Conservation (phyloP, 495 filamentous ascomycete genomes). For the Daldinia bambusicola region DNA sequence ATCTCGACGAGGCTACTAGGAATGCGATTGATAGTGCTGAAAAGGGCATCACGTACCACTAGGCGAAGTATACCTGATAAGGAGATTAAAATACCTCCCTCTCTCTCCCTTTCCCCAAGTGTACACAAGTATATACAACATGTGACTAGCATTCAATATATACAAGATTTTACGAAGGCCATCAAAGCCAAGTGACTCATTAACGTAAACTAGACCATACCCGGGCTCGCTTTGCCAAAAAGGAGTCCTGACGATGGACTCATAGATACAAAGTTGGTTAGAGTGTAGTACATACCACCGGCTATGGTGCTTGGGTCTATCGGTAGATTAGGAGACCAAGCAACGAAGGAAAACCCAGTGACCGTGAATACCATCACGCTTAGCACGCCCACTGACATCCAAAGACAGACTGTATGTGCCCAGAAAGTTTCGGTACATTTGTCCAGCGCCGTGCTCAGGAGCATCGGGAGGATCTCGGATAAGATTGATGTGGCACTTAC, state of each 20-base stretch:
- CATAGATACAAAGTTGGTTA: conserved; percentile 19
- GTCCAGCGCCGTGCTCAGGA: conserved; percentile 46
- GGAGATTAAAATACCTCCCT: neutral
- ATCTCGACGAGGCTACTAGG: conserved; percentile 64
- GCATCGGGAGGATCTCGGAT: conserved; percentile 48
- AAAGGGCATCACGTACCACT: conserved; percentile 35
- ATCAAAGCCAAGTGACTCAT: too few relatives aligned
- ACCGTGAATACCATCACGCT: conserved; percentile 47
- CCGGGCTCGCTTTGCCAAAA: conserved; percentile 16
- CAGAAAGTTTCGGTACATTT: conserved; percentile 40
- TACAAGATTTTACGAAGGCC: neutral
- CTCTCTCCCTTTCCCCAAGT: neutral
- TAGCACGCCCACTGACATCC: conserved; percentile 42
- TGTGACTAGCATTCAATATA: neutral
- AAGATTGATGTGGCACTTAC: conserved; percentile 42
- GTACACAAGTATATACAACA: neutral
- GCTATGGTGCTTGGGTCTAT: conserved; percentile 50
- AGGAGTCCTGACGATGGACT: conserved; percentile 34
- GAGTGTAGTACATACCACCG: conserved; percentile 47
- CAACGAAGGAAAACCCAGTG: conserved; percentile 39
- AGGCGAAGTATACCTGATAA: neutral
- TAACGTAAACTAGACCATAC: conserved; percentile 15
- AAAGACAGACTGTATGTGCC: conserved; percentile 43
- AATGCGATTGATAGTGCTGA: conserved; percentile 50
- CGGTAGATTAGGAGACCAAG: conserved; percentile 46